Evolutionary conservation across 441 rosid species (phyloP).

Genomic region (Mallotus repandus): DNA sequence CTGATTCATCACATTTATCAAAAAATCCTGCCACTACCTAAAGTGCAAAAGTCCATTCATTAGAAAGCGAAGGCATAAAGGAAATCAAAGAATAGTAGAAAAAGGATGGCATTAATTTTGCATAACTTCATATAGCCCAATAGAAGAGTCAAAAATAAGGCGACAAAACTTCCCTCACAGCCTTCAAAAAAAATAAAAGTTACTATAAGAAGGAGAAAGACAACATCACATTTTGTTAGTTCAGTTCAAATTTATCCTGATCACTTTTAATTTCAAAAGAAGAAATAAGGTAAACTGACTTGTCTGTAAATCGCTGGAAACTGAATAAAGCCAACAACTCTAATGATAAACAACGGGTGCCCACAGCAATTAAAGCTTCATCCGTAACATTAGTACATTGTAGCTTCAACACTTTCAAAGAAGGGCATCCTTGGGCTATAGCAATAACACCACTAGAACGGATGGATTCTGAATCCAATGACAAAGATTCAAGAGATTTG

Average conservation of each 20-base stretch:
- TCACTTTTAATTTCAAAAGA: slow-evolving; percentile 19
- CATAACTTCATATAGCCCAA: background rate
- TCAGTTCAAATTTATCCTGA: background rate
- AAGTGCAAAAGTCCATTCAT: slow-evolving; percentile 2
- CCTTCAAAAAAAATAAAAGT: background rate
- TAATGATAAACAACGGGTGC: slow-evolving; percentile 55
- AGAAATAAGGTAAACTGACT: slow-evolving; percentile 41
- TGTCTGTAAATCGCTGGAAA: slow-evolving; percentile 77
- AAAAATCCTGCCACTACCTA: background rate
- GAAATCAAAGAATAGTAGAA: slow-evolving; percentile 9
- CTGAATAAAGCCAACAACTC: slow-evolving; percentile 75
- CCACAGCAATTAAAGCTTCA: slow-evolving; percentile 62
- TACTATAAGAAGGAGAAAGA: background rate
- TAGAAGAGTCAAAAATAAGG: background rate
- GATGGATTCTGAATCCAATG: slow-evolving; percentile 77
- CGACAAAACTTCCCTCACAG: background rate
- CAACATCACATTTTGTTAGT: background rate
- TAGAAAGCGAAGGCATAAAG: background rate
- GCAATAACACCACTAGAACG: slow-evolving; percentile 66
- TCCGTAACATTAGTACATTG: slow-evolving; percentile 76
- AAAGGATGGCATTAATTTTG: background rate
- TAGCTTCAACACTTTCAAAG: slow-evolving; percentile 66
- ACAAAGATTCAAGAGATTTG: slow-evolving; percentile 57
- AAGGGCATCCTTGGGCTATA: slow-evolving; percentile 71
- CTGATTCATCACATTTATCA: slow-evolving; percentile 10